A percentile compares a stretch with the other conserved stretches of the same genome.
Evolutionary conservation across 208 protist species (phyloP).

Genomic region (Trypanosoma conorhini): DNA sequence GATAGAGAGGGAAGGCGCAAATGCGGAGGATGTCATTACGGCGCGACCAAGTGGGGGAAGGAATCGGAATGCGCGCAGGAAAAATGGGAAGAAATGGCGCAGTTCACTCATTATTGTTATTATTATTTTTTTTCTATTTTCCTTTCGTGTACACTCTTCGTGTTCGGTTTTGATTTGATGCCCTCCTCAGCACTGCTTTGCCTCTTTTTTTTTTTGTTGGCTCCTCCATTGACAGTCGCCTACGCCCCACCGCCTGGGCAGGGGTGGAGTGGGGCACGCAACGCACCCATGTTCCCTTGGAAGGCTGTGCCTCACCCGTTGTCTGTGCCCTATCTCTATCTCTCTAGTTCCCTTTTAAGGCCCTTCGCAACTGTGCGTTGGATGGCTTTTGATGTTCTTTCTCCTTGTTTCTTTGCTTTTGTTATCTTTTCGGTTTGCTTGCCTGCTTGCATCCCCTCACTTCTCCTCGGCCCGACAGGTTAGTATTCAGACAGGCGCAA

Average conservation of each 20-base stretch:
- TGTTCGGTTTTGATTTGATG: not conserved
- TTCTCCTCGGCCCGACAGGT: not conserved
- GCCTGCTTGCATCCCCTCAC: not conserved
- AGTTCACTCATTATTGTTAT: no score
- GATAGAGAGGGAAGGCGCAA: not conserved
- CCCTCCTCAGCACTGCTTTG: no score
- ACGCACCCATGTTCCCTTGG: no score
- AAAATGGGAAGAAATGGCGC: not conserved
- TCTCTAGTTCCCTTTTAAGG: no score
- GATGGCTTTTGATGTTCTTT: no score
- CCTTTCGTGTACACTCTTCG: not conserved
- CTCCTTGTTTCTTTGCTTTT: not conserved
- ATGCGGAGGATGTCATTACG: not conserved
- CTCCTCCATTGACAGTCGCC: no score
- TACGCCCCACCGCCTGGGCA: no score
- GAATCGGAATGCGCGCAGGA: not conserved
- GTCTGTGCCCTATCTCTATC: no score
- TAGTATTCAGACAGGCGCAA: no score
- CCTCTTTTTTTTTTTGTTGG: slow-evolving; percentile 5
- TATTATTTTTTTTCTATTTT: slow-evolving; percentile 5
- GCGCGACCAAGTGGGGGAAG: not conserved
- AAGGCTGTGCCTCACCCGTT: no score
- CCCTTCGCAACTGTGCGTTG: no score
- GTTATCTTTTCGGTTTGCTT: not conserved
- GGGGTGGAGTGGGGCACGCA: no score